A percentile compares a stretch with the other conserved stretches of the same genome.
phyloP scores from a whole-genome alignment of 371 early-diverging fungal species.

The Lichtheimia hyalospora region DNA sequence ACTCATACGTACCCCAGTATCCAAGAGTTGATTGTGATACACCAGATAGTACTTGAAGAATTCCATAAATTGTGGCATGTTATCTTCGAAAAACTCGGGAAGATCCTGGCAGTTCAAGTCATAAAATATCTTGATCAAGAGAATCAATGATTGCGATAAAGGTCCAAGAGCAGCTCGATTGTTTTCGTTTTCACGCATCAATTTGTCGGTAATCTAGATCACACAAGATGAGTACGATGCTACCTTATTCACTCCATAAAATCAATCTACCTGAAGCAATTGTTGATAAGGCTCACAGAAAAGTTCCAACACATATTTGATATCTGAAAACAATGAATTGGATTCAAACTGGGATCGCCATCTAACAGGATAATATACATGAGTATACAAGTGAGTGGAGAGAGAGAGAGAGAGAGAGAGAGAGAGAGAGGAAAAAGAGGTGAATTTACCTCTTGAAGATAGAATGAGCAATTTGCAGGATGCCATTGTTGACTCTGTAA shows the following conservation, averaged over 20 bases:
- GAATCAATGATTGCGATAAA: slow-evolving; percentile 73
- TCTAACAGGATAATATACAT: slow-evolving; percentile 24
- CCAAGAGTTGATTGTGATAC: slow-evolving; percentile 76
- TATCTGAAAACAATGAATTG: slow-evolving; percentile 80
- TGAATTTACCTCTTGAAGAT: slow-evolving; percentile 86
- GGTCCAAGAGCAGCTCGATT: slow-evolving; percentile 65
- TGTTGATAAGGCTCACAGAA: slow-evolving; percentile 83
- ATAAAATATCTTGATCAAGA: slow-evolving; percentile 87
- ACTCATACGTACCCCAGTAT: slow-evolving; percentile 47
- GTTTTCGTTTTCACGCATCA: slow-evolving; percentile 69
- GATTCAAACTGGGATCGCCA: slow-evolving; percentile 87
- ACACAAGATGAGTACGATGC: not conserved
- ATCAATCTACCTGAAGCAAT: slow-evolving; percentile 66
- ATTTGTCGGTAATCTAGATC: slow-evolving; percentile 71
- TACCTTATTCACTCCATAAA: not conserved
- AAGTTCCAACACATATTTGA: slow-evolving; percentile 86
- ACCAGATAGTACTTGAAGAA: slow-evolving; percentile 83
- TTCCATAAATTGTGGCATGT: slow-evolving; percentile 74
- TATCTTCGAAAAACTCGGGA: slow-evolving; percentile 95
- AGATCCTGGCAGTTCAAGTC: slow-evolving; percentile 93
- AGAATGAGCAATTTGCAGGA: slow-evolving; percentile 91
- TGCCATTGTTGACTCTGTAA: slow-evolving; percentile 82
- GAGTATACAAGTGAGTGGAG: not conserved
- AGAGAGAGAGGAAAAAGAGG: too few species aligned
- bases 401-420: too few species aligned